Evolutionary conservation across 306 rosid genomes (phyloP).

Genomic region (Crataegus laevigata): DNA sequence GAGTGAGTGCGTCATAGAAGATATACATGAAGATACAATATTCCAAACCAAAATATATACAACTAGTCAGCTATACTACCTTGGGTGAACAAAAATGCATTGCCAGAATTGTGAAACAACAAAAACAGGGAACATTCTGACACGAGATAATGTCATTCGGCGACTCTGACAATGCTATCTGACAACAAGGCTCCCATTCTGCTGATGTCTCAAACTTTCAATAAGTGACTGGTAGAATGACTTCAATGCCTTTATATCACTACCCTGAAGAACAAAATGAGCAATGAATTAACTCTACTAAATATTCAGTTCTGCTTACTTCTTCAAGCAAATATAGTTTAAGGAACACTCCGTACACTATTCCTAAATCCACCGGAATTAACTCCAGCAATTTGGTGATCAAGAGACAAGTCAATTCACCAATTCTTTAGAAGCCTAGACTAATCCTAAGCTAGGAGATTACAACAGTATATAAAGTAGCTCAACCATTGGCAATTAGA

Average conservation of each 20-base stretch:
- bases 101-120: slow-evolving; percentile 16
- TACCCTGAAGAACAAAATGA: slow-evolving; percentile 49
- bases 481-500: background rate
- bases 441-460: background rate
- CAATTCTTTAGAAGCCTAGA: background rate
- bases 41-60: background rate
- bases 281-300: background rate
- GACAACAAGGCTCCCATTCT: slow-evolving; percentile 76
- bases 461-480: background rate
- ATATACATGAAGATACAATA: background rate
- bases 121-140: slow-evolving; percentile 19
- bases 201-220: slow-evolving; percentile 77
- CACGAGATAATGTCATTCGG: slow-evolving; percentile 8
- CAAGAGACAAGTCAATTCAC: background rate
- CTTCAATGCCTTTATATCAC: slow-evolving; percentile 72
- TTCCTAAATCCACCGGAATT: background rate
- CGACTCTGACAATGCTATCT: slow-evolving; percentile 64
- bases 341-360: background rate
- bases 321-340: background rate
- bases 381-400: background rate
- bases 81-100: slow-evolving; percentile 36
- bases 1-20: background rate
- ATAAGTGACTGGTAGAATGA: slow-evolving; percentile 68
- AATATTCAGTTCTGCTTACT: background rate
- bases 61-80: slow-evolving; percentile 33